These are phyloP conservation scores for Botrytis porri DNA, from an alignment of 2,329 filamentous ascomycete genomes.

Conservation along the genomic window DNA sequence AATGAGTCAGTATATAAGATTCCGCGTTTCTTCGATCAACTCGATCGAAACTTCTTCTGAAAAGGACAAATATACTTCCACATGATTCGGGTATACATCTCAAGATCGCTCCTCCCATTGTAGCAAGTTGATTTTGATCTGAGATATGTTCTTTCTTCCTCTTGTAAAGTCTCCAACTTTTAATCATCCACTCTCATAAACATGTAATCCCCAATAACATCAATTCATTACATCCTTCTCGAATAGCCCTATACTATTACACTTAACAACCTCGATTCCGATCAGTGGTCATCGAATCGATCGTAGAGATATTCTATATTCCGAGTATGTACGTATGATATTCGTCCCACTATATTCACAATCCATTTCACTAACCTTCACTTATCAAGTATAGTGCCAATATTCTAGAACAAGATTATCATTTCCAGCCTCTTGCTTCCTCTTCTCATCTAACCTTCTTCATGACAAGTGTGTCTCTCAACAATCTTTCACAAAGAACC, in stretches of 20 bases:
- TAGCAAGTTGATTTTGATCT: accelerated
- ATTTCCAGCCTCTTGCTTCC: background rate
- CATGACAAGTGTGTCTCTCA: background rate
- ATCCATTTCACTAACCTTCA: background rate
- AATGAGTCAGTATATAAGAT: background rate
- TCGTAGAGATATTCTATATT: background rate
- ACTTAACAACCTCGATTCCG: too few relatives aligned
- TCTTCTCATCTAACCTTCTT: background rate
- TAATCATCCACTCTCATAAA: background rate
- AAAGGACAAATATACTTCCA: background rate
- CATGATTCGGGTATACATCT: background rate
- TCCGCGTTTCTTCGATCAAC: background rate
- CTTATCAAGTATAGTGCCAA: background rate
- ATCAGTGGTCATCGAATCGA: background rate
- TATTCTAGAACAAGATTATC: background rate
- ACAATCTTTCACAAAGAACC: background rate
- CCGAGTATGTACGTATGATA: background rate
- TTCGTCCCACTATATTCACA: background rate
- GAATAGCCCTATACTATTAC: background rate
- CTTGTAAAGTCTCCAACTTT: accelerated
- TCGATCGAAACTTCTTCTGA: background rate
- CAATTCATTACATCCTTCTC: background rate
- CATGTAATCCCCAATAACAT: background rate
- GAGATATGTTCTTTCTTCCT: background rate
- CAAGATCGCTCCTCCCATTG: background rate